Evolutionary conservation across 2,329 filamentous ascomycete species (phyloP).

Genomic region (Aspergillus spinulosporus): DNA sequence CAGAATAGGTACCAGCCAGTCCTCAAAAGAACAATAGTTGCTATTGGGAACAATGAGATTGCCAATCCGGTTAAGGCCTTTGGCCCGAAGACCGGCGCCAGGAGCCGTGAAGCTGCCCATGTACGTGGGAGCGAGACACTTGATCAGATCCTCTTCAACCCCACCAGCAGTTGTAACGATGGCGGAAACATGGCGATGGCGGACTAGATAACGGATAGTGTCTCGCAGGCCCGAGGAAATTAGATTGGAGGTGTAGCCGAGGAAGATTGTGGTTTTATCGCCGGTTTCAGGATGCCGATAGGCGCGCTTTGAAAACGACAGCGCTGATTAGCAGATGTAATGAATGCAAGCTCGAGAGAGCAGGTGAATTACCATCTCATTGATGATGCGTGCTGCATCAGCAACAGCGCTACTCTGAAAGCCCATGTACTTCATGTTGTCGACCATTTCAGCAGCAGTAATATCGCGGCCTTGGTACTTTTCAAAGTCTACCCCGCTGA

Average conservation of each 20-base stretch:
- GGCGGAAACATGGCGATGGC: slow-evolving; percentile 87
- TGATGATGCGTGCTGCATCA: slow-evolving; percentile 87
- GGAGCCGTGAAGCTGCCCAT: slow-evolving; percentile 78
- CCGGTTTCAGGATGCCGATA: slow-evolving; percentile 80
- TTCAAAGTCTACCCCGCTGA: slow-evolving; percentile 92
- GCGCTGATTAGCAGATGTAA: slow-evolving; percentile 1
- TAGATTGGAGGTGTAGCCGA: slow-evolving; percentile 96
- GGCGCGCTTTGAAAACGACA: slow-evolving; percentile 53
- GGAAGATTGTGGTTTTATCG: slow-evolving; percentile 85
- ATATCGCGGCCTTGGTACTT: slow-evolving; percentile 68
- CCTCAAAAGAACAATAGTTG: slow-evolving; percentile 97
- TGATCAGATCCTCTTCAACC: slow-evolving; percentile 97
- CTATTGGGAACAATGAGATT: slow-evolving; percentile 94
- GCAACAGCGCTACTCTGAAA: slow-evolving; percentile 79
- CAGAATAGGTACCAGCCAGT: slow-evolving; percentile 96
- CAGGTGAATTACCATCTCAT: slow-evolving; percentile 73
- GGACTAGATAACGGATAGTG: slow-evolving; percentile 85
- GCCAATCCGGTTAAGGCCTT: slow-evolving; percentile 92
- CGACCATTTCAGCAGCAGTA: slow-evolving; percentile 80
- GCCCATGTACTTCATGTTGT: slow-evolving; percentile 82
- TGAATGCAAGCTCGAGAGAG: not conserved
- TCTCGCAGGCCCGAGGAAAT: slow-evolving; percentile 94
- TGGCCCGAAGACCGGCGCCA: slow-evolving; percentile 74
- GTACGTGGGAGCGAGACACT: slow-evolving; percentile 93
- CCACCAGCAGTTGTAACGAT: slow-evolving; percentile 96